Percentiles rank a stretch among this genome's conserved stretches.
Conservation (phyloP, 2,329 filamentous ascomycete species). For the Chaetomium strumarium region DNA sequence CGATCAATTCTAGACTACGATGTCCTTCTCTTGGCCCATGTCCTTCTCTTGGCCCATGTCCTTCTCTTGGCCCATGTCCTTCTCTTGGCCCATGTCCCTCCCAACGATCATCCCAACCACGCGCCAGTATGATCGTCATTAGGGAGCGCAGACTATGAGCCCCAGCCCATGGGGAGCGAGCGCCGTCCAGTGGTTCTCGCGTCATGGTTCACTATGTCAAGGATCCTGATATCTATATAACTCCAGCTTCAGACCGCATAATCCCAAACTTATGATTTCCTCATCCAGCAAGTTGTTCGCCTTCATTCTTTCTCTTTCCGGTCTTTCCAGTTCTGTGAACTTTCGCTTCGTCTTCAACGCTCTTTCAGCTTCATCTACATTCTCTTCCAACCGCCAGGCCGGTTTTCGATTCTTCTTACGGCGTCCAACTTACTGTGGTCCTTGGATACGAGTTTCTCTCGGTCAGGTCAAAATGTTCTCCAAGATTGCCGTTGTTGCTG, state of each 20-base stretch:
- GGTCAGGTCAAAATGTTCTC: constrained; percentile 24
- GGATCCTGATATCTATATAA: constrained; percentile 21
- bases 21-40: constrained; percentile 14
- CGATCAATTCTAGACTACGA: constrained; percentile 9
- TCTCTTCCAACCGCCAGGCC: constrained; percentile 12
- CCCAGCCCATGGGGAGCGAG: constrained; percentile 11
- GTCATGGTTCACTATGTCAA: constrained; percentile 7
- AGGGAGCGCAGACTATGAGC: constrained; percentile 19
- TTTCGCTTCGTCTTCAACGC: constrained; percentile 24
- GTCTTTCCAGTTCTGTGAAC: constrained; percentile 27
- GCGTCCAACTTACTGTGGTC: constrained; percentile 9
- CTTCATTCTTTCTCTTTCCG: constrained; percentile 17
- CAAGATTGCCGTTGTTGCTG: constrained; percentile 20
- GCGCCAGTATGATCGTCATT: constrained; percentile 25
- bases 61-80: constrained; percentile 16
- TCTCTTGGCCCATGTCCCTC: too few relatives aligned
- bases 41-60: constrained; percentile 10
- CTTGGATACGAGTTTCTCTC: constrained; percentile 2
- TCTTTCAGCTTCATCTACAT: constrained; percentile 17
- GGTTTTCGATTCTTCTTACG: constrained; percentile 16
- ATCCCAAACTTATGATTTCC: background rate
- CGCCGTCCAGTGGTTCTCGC: constrained; percentile 14
- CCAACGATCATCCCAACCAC: constrained; percentile 11
- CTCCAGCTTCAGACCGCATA: constrained; percentile 7
- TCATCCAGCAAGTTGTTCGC: constrained; percentile 20